These are phyloP conservation scores for Venturiaceae sp. DNA, from an alignment of 2,329 filamentous ascomycete species.

Conservation along the genomic window DNA sequence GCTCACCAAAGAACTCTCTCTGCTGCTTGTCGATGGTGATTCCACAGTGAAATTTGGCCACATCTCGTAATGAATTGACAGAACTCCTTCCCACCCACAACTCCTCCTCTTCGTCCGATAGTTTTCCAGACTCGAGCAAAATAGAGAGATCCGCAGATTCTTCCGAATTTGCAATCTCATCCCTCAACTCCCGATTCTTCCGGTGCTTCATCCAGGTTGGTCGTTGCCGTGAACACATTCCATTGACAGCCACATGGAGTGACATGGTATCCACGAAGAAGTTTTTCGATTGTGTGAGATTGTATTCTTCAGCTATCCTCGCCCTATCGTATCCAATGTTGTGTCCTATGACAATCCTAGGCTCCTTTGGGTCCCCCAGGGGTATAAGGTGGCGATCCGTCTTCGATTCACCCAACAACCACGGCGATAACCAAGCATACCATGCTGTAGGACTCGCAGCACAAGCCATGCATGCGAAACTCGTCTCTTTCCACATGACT, in stretches of 20 bases:
- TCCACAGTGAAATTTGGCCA: slow-evolving; percentile 92
- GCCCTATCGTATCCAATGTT: slow-evolving; percentile 94
- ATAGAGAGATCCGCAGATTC: slow-evolving; percentile 61
- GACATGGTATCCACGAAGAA: slow-evolving; percentile 97
- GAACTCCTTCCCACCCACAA: slow-evolving; percentile 93
- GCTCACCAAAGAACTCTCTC: slow-evolving; percentile 76
- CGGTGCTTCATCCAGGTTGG: slow-evolving; percentile 97
- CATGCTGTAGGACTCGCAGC: slow-evolving; percentile 81
- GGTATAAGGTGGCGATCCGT: slow-evolving; percentile 76
- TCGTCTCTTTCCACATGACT: slow-evolving; percentile 88
- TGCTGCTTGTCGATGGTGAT: slow-evolving; percentile 83
- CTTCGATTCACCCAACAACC: slow-evolving; percentile 75
- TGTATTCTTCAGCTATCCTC: slow-evolving; percentile 81
- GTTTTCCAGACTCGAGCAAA: slow-evolving; percentile 49
- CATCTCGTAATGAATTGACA: slow-evolving; percentile 87
- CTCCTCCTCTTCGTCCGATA: slow-evolving; percentile 81
- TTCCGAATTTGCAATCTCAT: slow-evolving; percentile 65
- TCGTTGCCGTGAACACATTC: slow-evolving; percentile 94
- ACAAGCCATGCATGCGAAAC: slow-evolving; percentile 94
- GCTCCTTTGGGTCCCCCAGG: slow-evolving; percentile 63
- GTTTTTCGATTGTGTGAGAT: slow-evolving; percentile 70
- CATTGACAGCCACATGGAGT: slow-evolving; percentile 91
- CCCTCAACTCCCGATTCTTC: slow-evolving; percentile 76
- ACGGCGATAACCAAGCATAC: slow-evolving; percentile 97
- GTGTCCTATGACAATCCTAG: slow-evolving; percentile 80